Evolutionary conservation across 2,329 filamentous ascomycete genomes (phyloP), one percentile per base, ranked within the genome.

Genomic region (Zymoseptoria ardabiliae): DNA sequence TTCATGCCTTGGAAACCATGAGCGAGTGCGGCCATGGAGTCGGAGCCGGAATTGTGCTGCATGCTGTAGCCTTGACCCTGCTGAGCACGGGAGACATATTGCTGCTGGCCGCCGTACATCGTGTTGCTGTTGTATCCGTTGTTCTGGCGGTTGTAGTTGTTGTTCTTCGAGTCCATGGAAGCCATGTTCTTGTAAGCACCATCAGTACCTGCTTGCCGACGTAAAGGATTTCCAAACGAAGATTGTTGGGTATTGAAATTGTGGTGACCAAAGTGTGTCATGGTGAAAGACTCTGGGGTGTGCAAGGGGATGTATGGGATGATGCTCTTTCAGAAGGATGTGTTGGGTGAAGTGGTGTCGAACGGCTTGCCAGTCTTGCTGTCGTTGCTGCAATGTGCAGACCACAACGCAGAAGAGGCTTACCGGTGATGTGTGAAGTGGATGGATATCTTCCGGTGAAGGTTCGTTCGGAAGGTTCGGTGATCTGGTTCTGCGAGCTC

Each of bases 1-100:
- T 70, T 74, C 70, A 75, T 73, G 66, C 72, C 72, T 70, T 74
- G 73, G 57, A 75, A 73, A 61, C 67, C 65, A 69, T 75, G 71
- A 72, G 73, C 66, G 61, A 75, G 66, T 52, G 71, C 67, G 23
- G 71, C 66, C 66, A 75, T 70, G 55, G 65, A 60, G 55, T 71
- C 71, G 62, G 67, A 62, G 60, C 60, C 62, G 54, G 65, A 64
- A 61, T 66, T 66, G 53, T 68, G 67, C 57, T 70, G 68, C 68
- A 71, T 70, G 68, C 68, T 69, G 66, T 73, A 73, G 53, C 60
- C 64, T 61, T 72, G 71, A 57, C 66, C 66, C 57, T 64, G 61
- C 58, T 69, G 68, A 55, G 60, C 63, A 54, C 69, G 69, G 57
- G 65, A 58, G 59, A 56, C 64, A 63, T 72, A 73, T 62, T 69